Evolutionary conservation across 768 basidiomycete genomes (phyloP).

Genomic region (Clavulina sp.): DNA sequence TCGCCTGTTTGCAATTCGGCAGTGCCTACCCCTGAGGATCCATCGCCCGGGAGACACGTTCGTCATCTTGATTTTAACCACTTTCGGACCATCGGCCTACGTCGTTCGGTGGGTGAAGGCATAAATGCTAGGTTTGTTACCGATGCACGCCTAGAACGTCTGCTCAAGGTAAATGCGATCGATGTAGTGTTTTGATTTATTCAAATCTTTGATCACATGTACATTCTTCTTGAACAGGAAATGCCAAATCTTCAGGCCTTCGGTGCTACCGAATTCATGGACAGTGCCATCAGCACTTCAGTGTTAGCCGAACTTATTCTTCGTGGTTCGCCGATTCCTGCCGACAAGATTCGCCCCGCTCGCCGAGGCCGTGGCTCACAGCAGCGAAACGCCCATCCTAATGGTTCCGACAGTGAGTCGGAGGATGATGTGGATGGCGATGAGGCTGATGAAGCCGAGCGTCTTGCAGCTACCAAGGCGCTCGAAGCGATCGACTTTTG

Average conservation of each 20-base stretch:
- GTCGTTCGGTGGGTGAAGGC: constrained; percentile 79
- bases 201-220: no score
- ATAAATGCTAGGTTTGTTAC: constrained; percentile 86
- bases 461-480: constrained; percentile 24
- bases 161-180: constrained; percentile 43
- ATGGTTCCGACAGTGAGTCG: constrained; percentile 19
- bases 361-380: constrained; percentile 10
- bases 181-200: background rate
- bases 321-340: constrained; percentile 52
- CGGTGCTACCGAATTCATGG: constrained; percentile 99
- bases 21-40: constrained; percentile 56
- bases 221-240: constrained; percentile 39
- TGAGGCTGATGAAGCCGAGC: constrained; percentile 24
- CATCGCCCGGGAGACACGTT: constrained; percentile 63
- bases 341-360: constrained; percentile 17
- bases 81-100: constrained; percentile 93
- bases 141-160: constrained; percentile 58
- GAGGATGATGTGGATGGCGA: constrained; percentile 63
- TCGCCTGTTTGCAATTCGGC: background rate
- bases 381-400: background rate
- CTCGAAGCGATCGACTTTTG: constrained; percentile 85
- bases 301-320: constrained; percentile 85
- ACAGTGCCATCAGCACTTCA: constrained; percentile 66
- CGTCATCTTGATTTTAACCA: constrained; percentile 87
- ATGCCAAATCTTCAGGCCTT: constrained; percentile 72